Base-by-base conservation (phyloP, 2,329 filamentous ascomycete genomes). In the Neonectria coccinea region DNA sequence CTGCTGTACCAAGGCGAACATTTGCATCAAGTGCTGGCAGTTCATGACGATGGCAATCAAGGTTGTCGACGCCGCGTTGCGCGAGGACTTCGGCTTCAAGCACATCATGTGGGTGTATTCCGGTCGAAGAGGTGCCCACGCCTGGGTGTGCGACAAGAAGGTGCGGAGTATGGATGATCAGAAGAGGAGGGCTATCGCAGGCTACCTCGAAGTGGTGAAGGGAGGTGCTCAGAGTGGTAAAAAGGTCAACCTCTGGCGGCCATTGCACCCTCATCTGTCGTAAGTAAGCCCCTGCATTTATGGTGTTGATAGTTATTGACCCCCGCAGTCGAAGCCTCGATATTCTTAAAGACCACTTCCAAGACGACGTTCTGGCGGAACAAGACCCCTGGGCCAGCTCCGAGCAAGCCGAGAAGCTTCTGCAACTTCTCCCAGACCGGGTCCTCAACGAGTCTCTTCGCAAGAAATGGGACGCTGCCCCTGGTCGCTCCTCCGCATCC, bases 31-130 rank as follows among this genome's bases (percentile, higher is more conserved):
- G 77, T 99, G 96, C 82, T 99, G 96, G 96, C 86, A 91, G 54
- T 99, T 98, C 79, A 97, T 97, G 73, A 97, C 93, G 25, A 98
- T 99, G 94, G 92, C 96, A 8, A 95, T 99, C 77, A 96, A 97
- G 77, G 93, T 97, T 16, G 85, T 98, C 12, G 95, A 98, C 77
- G 85, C 88, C 12, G 94, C 94, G 1, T 80, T 99, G 71, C 87
- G 94, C 56, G 93, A 98, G 20, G 96, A 99, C 79, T 97, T 99
- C 81, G 96, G 94, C 50, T 99, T 97, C 80, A 90, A 92, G 76
- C 95, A 99, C 79, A 95, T 99, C 75, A 86, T 99, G 79, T 99
- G 96, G 96, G 94, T 99, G 7, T 99, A 99, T 80, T 99, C 96
- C 0, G 96, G 96, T 71, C 91, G 96, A 79, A 89, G 96, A 86